Conservation (phyloP, 106 monocot species). For the Hemerocallis citrina region DNA sequence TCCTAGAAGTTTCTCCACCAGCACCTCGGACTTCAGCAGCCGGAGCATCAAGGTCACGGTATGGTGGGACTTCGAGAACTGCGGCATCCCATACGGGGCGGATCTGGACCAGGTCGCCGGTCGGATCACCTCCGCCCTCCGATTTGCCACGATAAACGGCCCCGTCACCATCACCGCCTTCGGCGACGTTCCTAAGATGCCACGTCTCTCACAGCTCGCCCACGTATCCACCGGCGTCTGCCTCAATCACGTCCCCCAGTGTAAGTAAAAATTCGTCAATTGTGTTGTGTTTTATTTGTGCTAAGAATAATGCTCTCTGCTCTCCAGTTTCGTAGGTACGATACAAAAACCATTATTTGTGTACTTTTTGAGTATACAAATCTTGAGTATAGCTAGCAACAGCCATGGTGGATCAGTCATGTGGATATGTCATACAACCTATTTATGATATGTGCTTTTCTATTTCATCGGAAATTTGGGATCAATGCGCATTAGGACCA, state of each 20-base stretch:
- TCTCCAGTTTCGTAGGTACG: too few species aligned
- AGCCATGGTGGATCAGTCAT: too few species aligned
- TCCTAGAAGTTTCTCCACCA: neutral
- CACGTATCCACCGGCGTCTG: constrained; percentile 66
- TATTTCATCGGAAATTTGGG: too few species aligned
- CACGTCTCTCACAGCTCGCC: constrained; percentile 55
- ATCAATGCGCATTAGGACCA: too few species aligned
- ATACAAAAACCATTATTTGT: too few species aligned
- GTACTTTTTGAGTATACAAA: too few species aligned
- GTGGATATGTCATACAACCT: too few species aligned
- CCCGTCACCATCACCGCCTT: constrained; percentile 85
- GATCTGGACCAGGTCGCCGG: constrained; percentile 48
- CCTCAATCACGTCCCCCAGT: constrained; percentile 61
- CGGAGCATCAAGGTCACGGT: constrained; percentile 59
- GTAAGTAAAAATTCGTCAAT: too few species aligned
- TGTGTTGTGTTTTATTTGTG: too few species aligned
- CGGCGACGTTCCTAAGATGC: constrained; percentile 57
- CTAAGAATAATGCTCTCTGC: too few species aligned
- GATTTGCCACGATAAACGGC: constrained; percentile 64
- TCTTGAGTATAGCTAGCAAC: too few species aligned
- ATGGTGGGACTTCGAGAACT: constrained; percentile 99
- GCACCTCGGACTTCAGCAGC: neutral
- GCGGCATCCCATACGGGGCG: constrained; percentile 52
- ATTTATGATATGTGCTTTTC: too few species aligned
- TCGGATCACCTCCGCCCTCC: constrained; percentile 63